Percentiles rank a stretch among this genome's conserved stretches.
Conservation (phyloP, 768 basidiomycete species). For the Suillus placidus region DNA sequence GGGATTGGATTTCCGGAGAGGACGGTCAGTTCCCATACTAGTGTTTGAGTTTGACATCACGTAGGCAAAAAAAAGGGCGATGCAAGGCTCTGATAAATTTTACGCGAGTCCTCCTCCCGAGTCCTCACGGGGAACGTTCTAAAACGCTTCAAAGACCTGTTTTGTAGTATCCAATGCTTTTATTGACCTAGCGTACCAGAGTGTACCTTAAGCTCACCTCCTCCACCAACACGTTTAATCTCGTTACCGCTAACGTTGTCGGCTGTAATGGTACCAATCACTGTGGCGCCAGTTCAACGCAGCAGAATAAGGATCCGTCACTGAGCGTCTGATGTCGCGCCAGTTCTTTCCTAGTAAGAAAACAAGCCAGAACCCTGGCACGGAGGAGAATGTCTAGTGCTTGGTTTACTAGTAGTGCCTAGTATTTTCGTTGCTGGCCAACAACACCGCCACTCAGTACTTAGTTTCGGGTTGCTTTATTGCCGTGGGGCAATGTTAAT, state of each 20-base stretch:
- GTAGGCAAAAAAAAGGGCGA: slow-evolving; percentile 5
- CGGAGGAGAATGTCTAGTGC: not conserved
- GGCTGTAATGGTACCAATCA: not conserved
- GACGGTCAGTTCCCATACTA: slow-evolving; percentile 32
- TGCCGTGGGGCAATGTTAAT: not conserved
- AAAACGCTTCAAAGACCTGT: not conserved
- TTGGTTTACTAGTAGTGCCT: not conserved
- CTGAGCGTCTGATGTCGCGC: not conserved
- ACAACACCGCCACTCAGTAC: not conserved
- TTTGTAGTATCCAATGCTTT: not conserved
- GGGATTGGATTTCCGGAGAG: slow-evolving; percentile 56
- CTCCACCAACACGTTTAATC: not conserved
- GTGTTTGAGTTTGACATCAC: slow-evolving; percentile 23
- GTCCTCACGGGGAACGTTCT: not conserved
- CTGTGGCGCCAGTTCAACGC: not conserved
- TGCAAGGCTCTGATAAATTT: slow-evolving; percentile 1
- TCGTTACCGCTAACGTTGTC: slow-evolving; percentile 6
- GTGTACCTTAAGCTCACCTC: not conserved
- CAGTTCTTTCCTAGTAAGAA: not conserved
- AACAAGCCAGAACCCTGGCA: not conserved
- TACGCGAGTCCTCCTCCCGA: not conserved
- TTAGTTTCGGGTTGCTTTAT: not conserved
- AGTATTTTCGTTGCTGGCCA: slow-evolving; percentile 6
- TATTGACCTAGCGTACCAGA: not conserved
- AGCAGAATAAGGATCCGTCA: not conserved